These are phyloP conservation scores for Coffea eugenioides DNA, from an alignment of 257 asterid genomes.

Conservation along the genomic window DNA sequence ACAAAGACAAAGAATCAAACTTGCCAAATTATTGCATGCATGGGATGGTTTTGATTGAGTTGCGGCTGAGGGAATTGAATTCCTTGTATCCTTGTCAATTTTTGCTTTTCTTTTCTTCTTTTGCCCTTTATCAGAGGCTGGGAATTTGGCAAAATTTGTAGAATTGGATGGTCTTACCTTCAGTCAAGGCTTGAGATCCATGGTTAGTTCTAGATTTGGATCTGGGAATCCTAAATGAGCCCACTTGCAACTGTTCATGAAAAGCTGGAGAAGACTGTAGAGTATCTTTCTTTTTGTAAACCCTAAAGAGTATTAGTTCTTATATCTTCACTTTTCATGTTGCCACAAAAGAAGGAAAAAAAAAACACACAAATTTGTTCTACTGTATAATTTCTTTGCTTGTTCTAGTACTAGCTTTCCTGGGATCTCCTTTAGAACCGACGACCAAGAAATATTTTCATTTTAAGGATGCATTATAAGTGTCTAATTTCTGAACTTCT, in stretches of 20 bases:
- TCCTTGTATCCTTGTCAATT: neutral
- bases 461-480: neutral
- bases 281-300: slow-evolving; percentile 14
- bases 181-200: neutral
- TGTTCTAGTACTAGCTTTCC: neutral
- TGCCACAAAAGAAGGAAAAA: neutral
- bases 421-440: neutral
- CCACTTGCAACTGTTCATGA: slow-evolving; percentile 10
- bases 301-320: neutral
- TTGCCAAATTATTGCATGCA: neutral
- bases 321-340: neutral
- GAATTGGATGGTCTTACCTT: neutral
- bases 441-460: too few species aligned
- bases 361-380: too few species aligned
- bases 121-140: too few species aligned
- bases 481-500: neutral
- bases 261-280: slow-evolving; percentile 8
- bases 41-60: neutral
- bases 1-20: slow-evolving; percentile 17
- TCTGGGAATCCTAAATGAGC: neutral
- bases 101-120: neutral
- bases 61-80: neutral
- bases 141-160: neutral
- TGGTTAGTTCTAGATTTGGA: slow-evolving; percentile 1
- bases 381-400: neutral